Evolutionary conservation across 1,139 yeast species (phyloP).

Genomic region (Magnusiomyces tetraspermus): DNA sequence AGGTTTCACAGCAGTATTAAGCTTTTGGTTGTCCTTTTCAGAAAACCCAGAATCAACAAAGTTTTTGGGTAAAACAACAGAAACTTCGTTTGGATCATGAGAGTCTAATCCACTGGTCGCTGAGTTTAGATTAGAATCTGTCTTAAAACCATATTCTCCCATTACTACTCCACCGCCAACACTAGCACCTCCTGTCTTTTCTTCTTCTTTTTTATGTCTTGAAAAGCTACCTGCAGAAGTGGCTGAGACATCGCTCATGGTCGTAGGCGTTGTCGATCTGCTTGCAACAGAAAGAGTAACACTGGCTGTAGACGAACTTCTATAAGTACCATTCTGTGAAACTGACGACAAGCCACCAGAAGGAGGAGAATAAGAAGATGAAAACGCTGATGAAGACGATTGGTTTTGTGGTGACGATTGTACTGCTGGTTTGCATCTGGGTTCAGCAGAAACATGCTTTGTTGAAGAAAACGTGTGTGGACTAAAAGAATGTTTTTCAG

Average conservation of each 20-base stretch:
- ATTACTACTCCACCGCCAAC: too few relatives aligned
- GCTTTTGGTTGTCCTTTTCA: too few relatives aligned
- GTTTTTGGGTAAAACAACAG: too few relatives aligned
- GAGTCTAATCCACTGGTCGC: too few relatives aligned
- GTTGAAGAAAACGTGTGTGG: constrained; percentile 19
- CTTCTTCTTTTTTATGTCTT: constrained; percentile 7
- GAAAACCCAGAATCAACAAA: too few relatives aligned
- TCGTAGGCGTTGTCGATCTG: constrained; percentile 27
- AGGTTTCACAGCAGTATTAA: too few relatives aligned
- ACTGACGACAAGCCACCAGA: too few relatives aligned
- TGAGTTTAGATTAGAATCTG: too few relatives aligned
- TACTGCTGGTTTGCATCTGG: not conserved
- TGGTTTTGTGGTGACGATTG: constrained; percentile 5
- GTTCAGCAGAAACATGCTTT: not conserved
- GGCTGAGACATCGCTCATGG: constrained; percentile 62
- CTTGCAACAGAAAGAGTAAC: constrained; percentile 21
- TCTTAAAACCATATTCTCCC: too few relatives aligned
- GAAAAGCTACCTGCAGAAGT: constrained; percentile 76
- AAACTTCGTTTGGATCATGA: too few relatives aligned
- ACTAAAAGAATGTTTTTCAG: constrained; percentile 24
- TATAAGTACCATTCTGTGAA: constrained; percentile 21
- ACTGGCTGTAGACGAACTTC: constrained; percentile 22
- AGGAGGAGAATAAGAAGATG: too few relatives aligned
- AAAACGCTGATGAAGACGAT: not conserved
- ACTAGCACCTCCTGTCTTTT: too few relatives aligned